phyloP scores from a whole-genome alignment of 192 early-diverging fungal genomes.

The Physocladia obscura region DNA sequence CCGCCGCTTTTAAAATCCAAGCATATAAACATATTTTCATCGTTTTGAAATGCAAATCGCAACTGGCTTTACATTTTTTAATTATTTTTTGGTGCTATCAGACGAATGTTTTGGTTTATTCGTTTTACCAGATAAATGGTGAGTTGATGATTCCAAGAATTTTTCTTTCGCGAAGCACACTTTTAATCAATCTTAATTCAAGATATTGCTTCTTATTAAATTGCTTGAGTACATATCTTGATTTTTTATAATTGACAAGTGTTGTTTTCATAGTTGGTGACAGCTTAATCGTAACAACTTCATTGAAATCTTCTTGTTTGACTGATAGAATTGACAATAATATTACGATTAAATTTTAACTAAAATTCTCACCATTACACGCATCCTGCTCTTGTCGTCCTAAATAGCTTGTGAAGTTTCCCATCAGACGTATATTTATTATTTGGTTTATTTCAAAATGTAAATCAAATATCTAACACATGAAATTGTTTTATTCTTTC shows the following conservation, averaged over 20 bases:
- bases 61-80: conserved; percentile 34
- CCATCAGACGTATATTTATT: too few relatives aligned
- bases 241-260: not conserved
- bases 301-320: not conserved
- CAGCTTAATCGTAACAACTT: not conserved
- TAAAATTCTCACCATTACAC: too few relatives aligned
- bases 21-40: conserved; percentile 67
- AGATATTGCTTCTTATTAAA: conserved; percentile 93
- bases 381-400: too few relatives aligned
- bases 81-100: not conserved
- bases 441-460: too few relatives aligned
- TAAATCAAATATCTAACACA: too few relatives aligned
- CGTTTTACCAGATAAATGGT: conserved; percentile 64
- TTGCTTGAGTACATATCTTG: conserved; percentile 85
- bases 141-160: conserved; percentile 84
- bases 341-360: not conserved
- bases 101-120: not conserved
- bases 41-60: conserved; percentile 63
- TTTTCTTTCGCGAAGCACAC: conserved; percentile 87
- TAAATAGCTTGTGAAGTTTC: too few relatives aligned
- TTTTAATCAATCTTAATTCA: conserved; percentile 72
- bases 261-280: not conserved
- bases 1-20: conserved; percentile 58
- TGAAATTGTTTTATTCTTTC: too few relatives aligned
- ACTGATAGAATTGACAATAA: not conserved